phyloP scores from a whole-genome alignment of 371 early-diverging fungal genomes.

The Zychaea mexicana region DNA sequence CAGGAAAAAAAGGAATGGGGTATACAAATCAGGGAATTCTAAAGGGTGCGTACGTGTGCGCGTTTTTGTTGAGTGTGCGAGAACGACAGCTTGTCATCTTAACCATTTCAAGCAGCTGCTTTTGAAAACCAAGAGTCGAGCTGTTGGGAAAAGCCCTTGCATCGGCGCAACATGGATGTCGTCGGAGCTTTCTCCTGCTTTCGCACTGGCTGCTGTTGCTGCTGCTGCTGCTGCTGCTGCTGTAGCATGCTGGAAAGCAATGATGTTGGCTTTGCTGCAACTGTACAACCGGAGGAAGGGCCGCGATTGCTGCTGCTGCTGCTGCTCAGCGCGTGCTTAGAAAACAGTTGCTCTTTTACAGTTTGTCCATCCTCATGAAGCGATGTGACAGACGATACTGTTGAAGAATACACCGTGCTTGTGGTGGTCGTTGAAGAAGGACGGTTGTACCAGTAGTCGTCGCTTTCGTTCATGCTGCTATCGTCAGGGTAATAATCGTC shows the following conservation, averaged over 20 bases:
- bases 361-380: not conserved
- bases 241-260: constrained; percentile 17
- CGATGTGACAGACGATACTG: constrained; percentile 5
- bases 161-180: constrained; percentile 10
- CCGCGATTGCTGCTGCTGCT: no score
- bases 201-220: not conserved
- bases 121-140: constrained; percentile 17
- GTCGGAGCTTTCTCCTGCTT: not conserved
- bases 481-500: not conserved
- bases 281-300: not conserved
- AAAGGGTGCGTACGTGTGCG: constrained; percentile 2
- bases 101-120: not conserved
- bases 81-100: no score
- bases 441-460: not conserved
- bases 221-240: constrained; percentile 11
- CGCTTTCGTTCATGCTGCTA: not conserved
- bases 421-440: not conserved
- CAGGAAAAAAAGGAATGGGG: not conserved
- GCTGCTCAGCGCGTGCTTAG: constrained; percentile 4
- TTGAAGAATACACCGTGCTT: constrained; percentile 6
- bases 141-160: constrained; percentile 11
- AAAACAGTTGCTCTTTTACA: constrained; percentile 2
- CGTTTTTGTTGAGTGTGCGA: no score
- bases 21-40: not conserved
- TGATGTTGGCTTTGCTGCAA: constrained; percentile 13